Conservation (phyloP, 176 grass and related monocot genomes). For the Paspalum vaginatum region DNA sequence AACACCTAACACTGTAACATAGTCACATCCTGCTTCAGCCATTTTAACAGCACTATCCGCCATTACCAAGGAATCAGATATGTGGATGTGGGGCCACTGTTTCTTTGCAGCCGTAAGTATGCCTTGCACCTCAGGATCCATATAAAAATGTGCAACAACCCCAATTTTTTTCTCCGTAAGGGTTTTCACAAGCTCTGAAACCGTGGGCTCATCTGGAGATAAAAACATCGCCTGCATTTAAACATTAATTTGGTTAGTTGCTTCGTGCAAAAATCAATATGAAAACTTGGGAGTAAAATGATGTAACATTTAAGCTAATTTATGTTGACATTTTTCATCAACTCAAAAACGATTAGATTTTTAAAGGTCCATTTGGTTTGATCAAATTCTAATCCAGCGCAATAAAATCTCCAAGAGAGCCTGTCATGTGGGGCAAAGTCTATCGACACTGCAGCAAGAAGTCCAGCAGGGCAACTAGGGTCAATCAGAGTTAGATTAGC, state of each 20-base stretch:
- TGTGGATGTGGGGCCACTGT: slow-evolving; percentile 96
- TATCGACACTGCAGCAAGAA: too few relatives aligned
- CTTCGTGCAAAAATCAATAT: slow-evolving; percentile 7
- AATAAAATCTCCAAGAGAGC: too few relatives aligned
- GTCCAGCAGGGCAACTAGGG: too few relatives aligned
- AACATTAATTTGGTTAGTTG: slow-evolving; percentile 22
- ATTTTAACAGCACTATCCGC: slow-evolving; percentile 95
- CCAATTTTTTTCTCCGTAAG: slow-evolving; percentile 81
- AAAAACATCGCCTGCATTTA: slow-evolving; percentile 82
- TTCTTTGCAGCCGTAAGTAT: slow-evolving; percentile 88
- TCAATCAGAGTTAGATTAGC: too few relatives aligned
- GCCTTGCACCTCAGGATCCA: slow-evolving; percentile 99
- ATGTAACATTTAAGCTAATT: neutral
- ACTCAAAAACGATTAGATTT: neutral
- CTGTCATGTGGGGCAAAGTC: too few relatives aligned
- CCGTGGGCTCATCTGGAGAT: slow-evolving; percentile 75
- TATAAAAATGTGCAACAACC: slow-evolving; percentile 96
- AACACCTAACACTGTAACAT: slow-evolving; percentile 93
- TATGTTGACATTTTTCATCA: slow-evolving; percentile 5
- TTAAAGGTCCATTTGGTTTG: too few relatives aligned
- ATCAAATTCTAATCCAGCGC: too few relatives aligned
- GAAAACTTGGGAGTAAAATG: slow-evolving; percentile 6
- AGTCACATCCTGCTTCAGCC: slow-evolving; percentile 92
- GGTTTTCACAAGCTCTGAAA: slow-evolving; percentile 61
- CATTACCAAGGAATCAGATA: slow-evolving; percentile 97